These are phyloP conservation scores for Babesia sp. DNA, from an alignment of 169 alveolate species.

Conservation along the genomic window DNA sequence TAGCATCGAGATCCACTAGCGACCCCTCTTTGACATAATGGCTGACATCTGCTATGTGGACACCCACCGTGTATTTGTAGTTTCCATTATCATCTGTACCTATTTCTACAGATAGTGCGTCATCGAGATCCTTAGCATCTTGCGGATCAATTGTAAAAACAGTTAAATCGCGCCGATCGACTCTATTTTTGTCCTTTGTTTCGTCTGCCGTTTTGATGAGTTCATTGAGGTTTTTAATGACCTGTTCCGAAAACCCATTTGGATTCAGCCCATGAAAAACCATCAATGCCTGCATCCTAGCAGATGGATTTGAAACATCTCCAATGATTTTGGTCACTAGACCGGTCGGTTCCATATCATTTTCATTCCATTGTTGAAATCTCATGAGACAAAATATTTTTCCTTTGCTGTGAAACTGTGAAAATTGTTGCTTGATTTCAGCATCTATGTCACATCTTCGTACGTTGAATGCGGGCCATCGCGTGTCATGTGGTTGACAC, in stretches of 20 bases:
- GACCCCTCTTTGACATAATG: conserved; percentile 91
- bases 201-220: conserved; percentile 29
- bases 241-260: conserved; percentile 43
- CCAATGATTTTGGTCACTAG: conserved; percentile 39
- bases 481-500: conserved; percentile 60
- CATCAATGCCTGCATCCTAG: conserved; percentile 59
- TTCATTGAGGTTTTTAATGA: conserved; percentile 19
- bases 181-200: conserved; percentile 18
- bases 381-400: conserved; percentile 25
- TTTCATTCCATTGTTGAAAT: conserved; percentile 42
- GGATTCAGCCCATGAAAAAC: conserved; percentile 56
- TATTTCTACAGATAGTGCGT: conserved; percentile 91
- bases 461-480: conserved; percentile 68
- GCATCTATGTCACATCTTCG: not conserved
- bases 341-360: conserved; percentile 61
- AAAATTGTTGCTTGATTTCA: not conserved
- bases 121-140: conserved; percentile 97
- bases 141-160: conserved; percentile 93
- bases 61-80: conserved; percentile 87
- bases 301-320: conserved; percentile 13
- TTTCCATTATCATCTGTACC: conserved; percentile 67
- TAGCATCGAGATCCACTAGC: conserved; percentile 93
- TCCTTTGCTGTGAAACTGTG: not conserved
- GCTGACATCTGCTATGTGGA: conserved; percentile 98
- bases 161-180: conserved; percentile 46